These are phyloP conservation scores for Nicotiana rustica DNA, from an alignment of 305 asterid species.

Conservation along the genomic window DNA sequence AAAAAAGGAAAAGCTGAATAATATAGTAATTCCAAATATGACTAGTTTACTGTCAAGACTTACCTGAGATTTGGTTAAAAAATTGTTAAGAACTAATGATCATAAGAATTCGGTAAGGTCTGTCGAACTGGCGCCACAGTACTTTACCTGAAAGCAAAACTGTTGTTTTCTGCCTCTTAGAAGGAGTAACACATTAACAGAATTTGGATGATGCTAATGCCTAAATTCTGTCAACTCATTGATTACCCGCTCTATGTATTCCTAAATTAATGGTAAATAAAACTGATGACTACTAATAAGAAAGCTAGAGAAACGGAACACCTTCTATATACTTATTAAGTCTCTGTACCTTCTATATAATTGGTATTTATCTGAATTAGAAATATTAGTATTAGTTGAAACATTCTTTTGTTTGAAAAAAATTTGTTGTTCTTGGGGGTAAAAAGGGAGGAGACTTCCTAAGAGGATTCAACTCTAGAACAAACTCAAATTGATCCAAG, in stretches of 20 bases:
- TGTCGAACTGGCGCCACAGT: no score
- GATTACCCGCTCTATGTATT: not conserved
- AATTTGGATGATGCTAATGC: constrained; percentile 5
- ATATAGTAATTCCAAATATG: not conserved
- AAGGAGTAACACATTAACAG: constrained; percentile 13
- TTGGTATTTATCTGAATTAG: not conserved
- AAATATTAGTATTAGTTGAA: constrained; percentile 14
- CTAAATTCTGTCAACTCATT: constrained; percentile 25
- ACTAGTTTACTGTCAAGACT: not conserved
- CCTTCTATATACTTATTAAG: constrained; percentile 19
- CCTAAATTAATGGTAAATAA: constrained; percentile 5
- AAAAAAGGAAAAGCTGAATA: not conserved
- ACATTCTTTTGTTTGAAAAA: not conserved
- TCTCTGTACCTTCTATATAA: not conserved
- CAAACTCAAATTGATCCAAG: constrained; percentile 31
- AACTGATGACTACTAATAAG: constrained; percentile 1
- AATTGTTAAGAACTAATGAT: no score
- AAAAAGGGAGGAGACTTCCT: not conserved
- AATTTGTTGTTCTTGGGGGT: not conserved
- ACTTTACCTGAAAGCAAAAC: no score
- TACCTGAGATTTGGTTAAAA: not conserved
- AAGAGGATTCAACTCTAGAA: constrained; percentile 31
- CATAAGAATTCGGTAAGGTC: no score
- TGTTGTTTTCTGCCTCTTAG: no score
- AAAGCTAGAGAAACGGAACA: not conserved